Base-by-base conservation (phyloP, 2,329 filamentous ascomycete genomes). In the Aspergillus alliaceus region DNA sequence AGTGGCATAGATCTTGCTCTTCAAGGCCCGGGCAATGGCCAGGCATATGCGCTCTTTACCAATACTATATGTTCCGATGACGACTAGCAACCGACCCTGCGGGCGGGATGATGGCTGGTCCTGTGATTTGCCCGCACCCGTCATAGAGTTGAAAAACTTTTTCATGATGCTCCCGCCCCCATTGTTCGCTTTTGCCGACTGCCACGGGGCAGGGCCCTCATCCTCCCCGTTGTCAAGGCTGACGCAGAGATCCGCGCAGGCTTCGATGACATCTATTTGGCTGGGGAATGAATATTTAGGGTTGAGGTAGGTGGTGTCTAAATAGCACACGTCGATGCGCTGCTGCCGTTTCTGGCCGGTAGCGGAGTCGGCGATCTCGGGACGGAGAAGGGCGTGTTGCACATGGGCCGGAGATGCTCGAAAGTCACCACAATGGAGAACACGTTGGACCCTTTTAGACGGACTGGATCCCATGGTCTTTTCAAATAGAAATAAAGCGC, bases 11-110 rank as follows among this genome's bases (percentile, higher is more conserved):
- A 99, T 98, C 70, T 96, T 96, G 64, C 88, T 90, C 37, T 86
- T 81, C 2, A 99, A 81, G 0, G 93, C 93, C 66, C 88, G 86
- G 4, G 95, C 95, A 62, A 99, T 96, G 42, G 91, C 93, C 31
- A 96, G 82, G 71, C 93, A 98, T 63, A 99, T 93, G 39, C 93
- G 89, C 74, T 99, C 95, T 76, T 99, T 99, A 69, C 95, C 95
- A 67, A 99, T 99, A 66, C 90, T 96, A 76, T 99, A 99, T 0
- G 95, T 99, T 44, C 95, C 95, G 59, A 96, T 96, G 6, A 99
- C 86, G 5, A 99, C 90, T 0, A 99, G 83, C 2, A 99, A 82
- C 4, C 91, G 87, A 47, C 90, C 87, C 46, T 81, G 80, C 29
- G 72, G 68, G 2, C 54, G 62, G 71, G 81, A 51, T 55, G 81